A percentile compares a stretch with the other conserved stretches of the same genome.
phyloP scores from a whole-genome alignment of 768 basidiomycete genomes.

The Galerina marginata region DNA sequence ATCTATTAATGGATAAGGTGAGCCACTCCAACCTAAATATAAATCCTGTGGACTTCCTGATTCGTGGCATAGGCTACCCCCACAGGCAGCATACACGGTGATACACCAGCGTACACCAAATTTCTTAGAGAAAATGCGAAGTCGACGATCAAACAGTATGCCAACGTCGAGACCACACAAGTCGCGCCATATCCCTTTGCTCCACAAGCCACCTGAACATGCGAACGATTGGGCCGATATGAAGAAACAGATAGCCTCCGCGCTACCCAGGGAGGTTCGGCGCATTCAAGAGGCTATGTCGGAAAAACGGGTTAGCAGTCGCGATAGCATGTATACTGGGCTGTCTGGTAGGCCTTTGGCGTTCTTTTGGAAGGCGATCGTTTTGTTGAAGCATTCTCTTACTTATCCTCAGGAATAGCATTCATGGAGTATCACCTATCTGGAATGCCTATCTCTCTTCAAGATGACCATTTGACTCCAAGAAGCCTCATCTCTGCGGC shows the following conservation, averaged over 20 bases:
- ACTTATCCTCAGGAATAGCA: conserved; percentile 25
- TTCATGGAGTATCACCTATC: conserved; percentile 33
- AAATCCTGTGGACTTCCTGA: no score
- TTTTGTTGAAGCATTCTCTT: background rate
- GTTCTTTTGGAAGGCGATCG: background rate
- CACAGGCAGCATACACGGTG: no score
- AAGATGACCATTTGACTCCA: conserved; percentile 18
- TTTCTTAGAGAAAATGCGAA: no score
- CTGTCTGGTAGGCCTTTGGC: conserved; percentile 17
- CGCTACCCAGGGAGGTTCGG: conserved; percentile 29
- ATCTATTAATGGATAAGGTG: no score
- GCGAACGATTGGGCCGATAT: conserved; percentile 26
- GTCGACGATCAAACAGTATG: no score
- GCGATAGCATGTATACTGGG: conserved; percentile 27
- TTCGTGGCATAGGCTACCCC: no score
- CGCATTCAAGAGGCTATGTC: conserved; percentile 25
- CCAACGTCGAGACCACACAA: no score
- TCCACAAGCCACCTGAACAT: conserved; percentile 21
- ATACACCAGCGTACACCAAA: no score
- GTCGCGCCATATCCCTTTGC: conserved; percentile 23
- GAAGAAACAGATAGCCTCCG: conserved; percentile 28
- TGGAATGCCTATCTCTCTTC: conserved; percentile 8
- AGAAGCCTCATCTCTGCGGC: conserved; percentile 19
- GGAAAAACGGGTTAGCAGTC: conserved; percentile 14
- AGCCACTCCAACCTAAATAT: no score